A percentile compares a stretch with the other conserved stretches of the same genome.
phyloP scores from a whole-genome alignment of 2,329 filamentous ascomycete species.

The Coniella lustricola region DNA sequence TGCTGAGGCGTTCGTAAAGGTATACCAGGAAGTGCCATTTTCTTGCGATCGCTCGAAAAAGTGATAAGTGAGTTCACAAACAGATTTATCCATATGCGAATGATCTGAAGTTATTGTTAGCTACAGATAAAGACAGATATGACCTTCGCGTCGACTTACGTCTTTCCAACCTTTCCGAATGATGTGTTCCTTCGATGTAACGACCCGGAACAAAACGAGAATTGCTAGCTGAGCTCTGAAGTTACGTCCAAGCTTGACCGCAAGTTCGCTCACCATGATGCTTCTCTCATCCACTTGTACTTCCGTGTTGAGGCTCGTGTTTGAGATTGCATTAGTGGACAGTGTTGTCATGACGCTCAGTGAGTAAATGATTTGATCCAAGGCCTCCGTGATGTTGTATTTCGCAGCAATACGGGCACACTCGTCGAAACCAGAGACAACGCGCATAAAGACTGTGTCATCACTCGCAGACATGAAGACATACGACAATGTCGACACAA shows the following conservation, averaged over 20 bases:
- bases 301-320: constrained; percentile 87
- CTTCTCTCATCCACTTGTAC: constrained; percentile 86
- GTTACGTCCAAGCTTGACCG: constrained; percentile 89
- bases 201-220: constrained; percentile 88
- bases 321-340: constrained; percentile 66
- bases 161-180: constrained; percentile 73
- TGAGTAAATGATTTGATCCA: constrained; percentile 89
- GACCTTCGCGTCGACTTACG: constrained; percentile 42
- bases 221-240: constrained; percentile 91
- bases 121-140: not conserved
- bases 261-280: constrained; percentile 97
- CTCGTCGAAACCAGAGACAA: constrained; percentile 92
- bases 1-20: constrained; percentile 87
- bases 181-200: constrained; percentile 74
- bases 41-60: constrained; percentile 54
- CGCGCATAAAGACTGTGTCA: constrained; percentile 86
- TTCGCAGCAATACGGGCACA: constrained; percentile 87
- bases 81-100: constrained; percentile 88
- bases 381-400: constrained; percentile 73
- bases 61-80: constrained; percentile 93
- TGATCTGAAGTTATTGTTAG: constrained; percentile 53
- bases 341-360: constrained; percentile 87
- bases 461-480: constrained; percentile 99
- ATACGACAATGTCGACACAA: constrained; percentile 90
- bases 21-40: constrained; percentile 69